A percentile compares a stretch with the other conserved stretches of the same genome.
phyloP scores from a whole-genome alignment of 495 filamentous ascomycete species.

The Aspergillus kassunensis region DNA sequence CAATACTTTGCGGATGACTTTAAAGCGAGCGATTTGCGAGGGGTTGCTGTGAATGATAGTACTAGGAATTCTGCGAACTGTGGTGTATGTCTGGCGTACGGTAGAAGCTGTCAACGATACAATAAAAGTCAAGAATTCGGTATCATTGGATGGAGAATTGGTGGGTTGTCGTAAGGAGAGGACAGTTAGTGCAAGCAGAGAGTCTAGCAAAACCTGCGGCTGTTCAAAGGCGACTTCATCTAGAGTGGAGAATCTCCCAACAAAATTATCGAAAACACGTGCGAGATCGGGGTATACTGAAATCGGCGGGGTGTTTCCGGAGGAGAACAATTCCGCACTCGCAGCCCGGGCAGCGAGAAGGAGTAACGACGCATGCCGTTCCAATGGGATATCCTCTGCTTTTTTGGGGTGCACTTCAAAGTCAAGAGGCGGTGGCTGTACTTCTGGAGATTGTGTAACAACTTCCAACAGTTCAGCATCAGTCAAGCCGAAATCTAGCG shows the following conservation, averaged over 20 bases:
- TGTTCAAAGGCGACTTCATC: slow-evolving; percentile 40
- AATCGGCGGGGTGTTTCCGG: slow-evolving; percentile 32
- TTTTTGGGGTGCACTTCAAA: slow-evolving; percentile 42
- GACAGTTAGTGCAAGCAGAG: slow-evolving; percentile 34
- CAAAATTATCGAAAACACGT: slow-evolving; percentile 54
- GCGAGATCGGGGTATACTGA: slow-evolving; percentile 63
- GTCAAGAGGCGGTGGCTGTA: slow-evolving; percentile 37
- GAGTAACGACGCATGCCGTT: slow-evolving; percentile 64
- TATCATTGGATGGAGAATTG: slow-evolving; percentile 21
- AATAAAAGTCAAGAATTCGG: slow-evolving; percentile 42
- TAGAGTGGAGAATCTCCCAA: slow-evolving; percentile 44
- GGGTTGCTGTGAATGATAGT: slow-evolving; percentile 74
- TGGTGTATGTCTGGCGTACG: slow-evolving; percentile 61
- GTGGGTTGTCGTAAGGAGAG: slow-evolving; percentile 25
- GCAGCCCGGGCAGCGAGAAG: slow-evolving; percentile 54
- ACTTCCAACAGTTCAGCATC: slow-evolving; percentile 50
- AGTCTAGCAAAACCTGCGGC: slow-evolving; percentile 39
- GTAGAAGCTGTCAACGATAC: slow-evolving; percentile 64
- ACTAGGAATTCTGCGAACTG: slow-evolving; percentile 70
- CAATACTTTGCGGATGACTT: slow-evolving; percentile 75
- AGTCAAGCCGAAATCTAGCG: slow-evolving; percentile 61
- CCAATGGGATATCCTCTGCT: slow-evolving; percentile 66
- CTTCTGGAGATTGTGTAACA: slow-evolving; percentile 25
- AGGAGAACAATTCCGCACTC: slow-evolving; percentile 29
- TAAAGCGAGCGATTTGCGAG: slow-evolving; percentile 60